Base-by-base conservation (phyloP, 2,329 filamentous ascomycete genomes). In the Pseudopithomyces chartarum region DNA sequence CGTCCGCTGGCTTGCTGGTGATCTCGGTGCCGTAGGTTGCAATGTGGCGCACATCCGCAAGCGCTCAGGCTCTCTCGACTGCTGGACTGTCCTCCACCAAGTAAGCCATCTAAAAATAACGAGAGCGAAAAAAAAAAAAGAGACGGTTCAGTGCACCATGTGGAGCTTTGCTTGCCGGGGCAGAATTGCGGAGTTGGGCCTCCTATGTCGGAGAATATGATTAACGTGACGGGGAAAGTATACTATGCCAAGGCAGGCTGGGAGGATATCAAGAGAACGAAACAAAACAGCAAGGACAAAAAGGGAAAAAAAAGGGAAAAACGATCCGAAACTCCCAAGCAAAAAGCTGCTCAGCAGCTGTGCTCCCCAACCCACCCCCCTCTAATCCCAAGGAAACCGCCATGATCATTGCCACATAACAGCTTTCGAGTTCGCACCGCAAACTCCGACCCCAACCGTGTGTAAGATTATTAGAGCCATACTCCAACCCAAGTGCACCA, bases 341-440 rank as follows among this genome's bases (percentile, higher is more conserved):
- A 43, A 32, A n/a, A 54, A 62, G 62, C 52, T 42, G 63, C 63
- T 4, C 61, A 57, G 63, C 61, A 61, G 38, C 63, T 43, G 54
- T 38, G 52, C 49, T 58, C 56, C 53, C 54, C 47, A 54, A 48
- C 57, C 59, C 51, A 52, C 57, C 39, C 47, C 48, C n/a, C n/a
- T n/a, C n/a, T n/a, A n/a, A 20, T 43, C 53, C 33, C 47, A 54
- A 33, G 57, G 57, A 54, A 59, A 64, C 61, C 61, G 51, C 61
- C 55, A 48, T 54, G 29, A 38, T 58, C 51, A 39, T 57, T 33
- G 57, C 56, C 54, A 59, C 61, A 59, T 64, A 61, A 54, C 15
- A 53, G 20, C 36, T n/a, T n/a, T 17, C 51, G 44, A 22, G 13
- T 55, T 39, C 29, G 52, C 51, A 44, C 26, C 29, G 51, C 32